Evolutionary conservation across 2,329 filamentous ascomycete species (phyloP), one percentile per base, ranked within the genome.

Genomic region (Pyricularia sp.): DNA sequence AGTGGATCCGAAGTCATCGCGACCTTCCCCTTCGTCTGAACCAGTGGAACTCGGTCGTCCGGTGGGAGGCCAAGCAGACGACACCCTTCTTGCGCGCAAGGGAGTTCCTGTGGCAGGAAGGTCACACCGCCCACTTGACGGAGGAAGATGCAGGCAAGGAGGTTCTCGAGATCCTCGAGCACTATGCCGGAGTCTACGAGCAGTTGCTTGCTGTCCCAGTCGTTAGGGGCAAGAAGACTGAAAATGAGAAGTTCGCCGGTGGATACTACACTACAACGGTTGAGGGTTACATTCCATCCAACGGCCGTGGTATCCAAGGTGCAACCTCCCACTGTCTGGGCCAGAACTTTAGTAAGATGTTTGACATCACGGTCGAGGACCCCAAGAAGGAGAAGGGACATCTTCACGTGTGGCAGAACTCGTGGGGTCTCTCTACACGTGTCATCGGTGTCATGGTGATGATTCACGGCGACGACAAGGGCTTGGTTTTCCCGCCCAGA

Each of bases 391-490:
- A 90, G 78, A 89, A 90, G 69, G 83, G 88, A 70, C 88, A 91
- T 72, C 80, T 97, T 65, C 81, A 93, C 73, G 93, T 97, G 65
- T 97, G 93, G 93, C 94, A 99, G 77, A 99, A 99, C 81, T 97
- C 92, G 16, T 99, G 94, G 94, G 94, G 94, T 78, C 85, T 99
- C 67, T 97, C 93, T 1, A 99, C 94, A 65, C 91, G 94, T 74
- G 91, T 93, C 65, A 96, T 99, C 69, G 96, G 94, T 79, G 92
- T 97, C 75, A 97, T 97, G 93, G 90, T 97, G 72, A 94, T 99
- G 87, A 92, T 96, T 67, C 94, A 99, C 78, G 89, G 92, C 72
- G 94, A 99, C 75, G 89, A 99, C 79, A 93, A 93, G 77, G 94
- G 94, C 68, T 83, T 99, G 22, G 92, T 97, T 67, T 86, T 97